Evolutionary conservation across 2,329 filamentous ascomycete genomes (phyloP).

Genomic region (Mycogone perniciosa): DNA sequence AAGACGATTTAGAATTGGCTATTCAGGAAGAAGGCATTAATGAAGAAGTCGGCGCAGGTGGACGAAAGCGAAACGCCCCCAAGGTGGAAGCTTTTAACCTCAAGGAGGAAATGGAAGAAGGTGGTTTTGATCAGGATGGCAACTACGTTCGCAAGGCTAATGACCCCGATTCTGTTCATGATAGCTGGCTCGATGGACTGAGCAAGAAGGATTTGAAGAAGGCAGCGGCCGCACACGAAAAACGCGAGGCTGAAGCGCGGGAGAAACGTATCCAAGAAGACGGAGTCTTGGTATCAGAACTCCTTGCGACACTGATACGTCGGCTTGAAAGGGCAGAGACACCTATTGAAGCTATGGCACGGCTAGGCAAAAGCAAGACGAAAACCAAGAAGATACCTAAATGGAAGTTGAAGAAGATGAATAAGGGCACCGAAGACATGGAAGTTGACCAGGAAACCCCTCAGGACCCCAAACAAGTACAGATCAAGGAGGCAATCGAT

Average conservation of each 20-base stretch:
- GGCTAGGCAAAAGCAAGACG: conserved; percentile 63
- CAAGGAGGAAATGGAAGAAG: conserved; percentile 82
- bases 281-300: conserved; percentile 62
- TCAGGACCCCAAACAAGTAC: conserved; percentile 62
- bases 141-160: conserved; percentile 87
- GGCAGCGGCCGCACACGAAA: conserved; percentile 81
- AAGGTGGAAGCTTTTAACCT: conserved; percentile 97
- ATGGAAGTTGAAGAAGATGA: conserved; percentile 65
- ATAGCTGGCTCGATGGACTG: conserved; percentile 85
- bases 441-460: conserved; percentile 54
- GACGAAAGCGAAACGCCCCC: conserved; percentile 86
- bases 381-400: conserved; percentile 56
- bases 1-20: conserved; percentile 64
- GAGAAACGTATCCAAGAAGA: conserved; percentile 70
- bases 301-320: conserved; percentile 66
- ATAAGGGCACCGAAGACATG: conserved; percentile 53
- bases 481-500: conserved; percentile 68
- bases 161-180: conserved; percentile 85
- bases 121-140: conserved; percentile 81
- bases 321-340: conserved; percentile 77
- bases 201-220: conserved; percentile 90
- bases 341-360: conserved; percentile 76
- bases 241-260: conserved; percentile 69
- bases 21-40: conserved; percentile 72
- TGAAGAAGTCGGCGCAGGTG: conserved; percentile 82